Evolutionary conservation across 768 basidiomycete genomes (phyloP).

Genomic region (Punctularia strigosozonata): DNA sequence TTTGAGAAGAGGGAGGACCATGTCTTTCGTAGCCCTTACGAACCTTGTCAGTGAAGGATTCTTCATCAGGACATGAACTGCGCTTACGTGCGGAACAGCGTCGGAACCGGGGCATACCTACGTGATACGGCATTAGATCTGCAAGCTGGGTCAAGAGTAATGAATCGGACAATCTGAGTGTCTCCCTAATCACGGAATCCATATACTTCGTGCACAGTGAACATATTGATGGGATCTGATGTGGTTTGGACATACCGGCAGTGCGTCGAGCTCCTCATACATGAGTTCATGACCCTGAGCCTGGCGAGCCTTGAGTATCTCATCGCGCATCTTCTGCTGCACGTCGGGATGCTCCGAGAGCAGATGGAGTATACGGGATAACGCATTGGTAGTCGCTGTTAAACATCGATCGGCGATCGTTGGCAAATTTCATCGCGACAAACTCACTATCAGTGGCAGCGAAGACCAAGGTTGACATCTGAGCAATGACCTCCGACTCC

Average conservation of each 20-base stretch:
- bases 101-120: background rate
- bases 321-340: background rate
- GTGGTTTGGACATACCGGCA: too few species aligned
- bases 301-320: background rate
- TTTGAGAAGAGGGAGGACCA: conserved; percentile 1
- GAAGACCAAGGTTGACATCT: too few species aligned
- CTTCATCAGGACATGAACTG: background rate
- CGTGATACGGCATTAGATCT: background rate
- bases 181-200: conserved; percentile 6
- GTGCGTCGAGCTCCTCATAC: background rate
- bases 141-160: background rate
- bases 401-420: too few species aligned
- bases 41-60: background rate
- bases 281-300: too few species aligned
- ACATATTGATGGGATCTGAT: too few species aligned
- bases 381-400: conserved; percentile 2
- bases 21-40: conserved; percentile 1
- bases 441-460: too few species aligned
- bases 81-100: background rate
- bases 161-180: conserved; percentile 5
- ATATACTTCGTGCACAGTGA: too few species aligned
- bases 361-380: conserved; percentile 2
- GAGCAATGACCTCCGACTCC: background rate
- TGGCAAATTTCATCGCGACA: too few species aligned
- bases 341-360: conserved; percentile 3